Percentiles rank a stretch among this genome's conserved stretches.
These are phyloP conservation scores for Posidonia australis DNA, from an alignment of 106 monocot species.

Conservation along the genomic window DNA sequence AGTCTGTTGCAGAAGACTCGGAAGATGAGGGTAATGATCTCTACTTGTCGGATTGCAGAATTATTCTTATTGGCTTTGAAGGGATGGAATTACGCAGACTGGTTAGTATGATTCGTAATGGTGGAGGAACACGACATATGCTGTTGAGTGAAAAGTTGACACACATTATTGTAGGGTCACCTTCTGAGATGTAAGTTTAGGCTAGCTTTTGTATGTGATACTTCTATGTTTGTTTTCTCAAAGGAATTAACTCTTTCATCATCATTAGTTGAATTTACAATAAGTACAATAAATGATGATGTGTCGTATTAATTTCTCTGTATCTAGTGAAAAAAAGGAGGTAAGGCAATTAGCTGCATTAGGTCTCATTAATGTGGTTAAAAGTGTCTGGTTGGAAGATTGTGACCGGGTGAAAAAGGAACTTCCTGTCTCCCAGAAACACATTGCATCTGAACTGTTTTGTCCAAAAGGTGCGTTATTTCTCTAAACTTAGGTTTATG, in stretches of 20 bases:
- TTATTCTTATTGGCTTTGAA: conserved; percentile 65
- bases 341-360: conserved; percentile 66
- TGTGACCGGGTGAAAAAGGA: conserved; percentile 71
- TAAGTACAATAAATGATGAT: no score
- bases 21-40: conserved; percentile 74
- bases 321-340: conserved; percentile 77
- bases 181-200: conserved; percentile 71
- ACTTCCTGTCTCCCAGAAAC: conserved; percentile 50
- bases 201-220: neutral
- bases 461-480: conserved; percentile 49
- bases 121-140: conserved; percentile 77
- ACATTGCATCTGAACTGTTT: conserved; percentile 42
- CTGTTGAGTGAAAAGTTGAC: conserved; percentile 69
- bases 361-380: conserved; percentile 79
- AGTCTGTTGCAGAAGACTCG: conserved; percentile 69
- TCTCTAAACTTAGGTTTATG: conserved; percentile 1
- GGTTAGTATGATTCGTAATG: conserved; percentile 68
- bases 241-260: neutral
- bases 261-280: neutral
- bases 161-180: conserved; percentile 78
- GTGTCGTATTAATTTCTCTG: conserved; percentile 11
- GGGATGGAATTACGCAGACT: conserved; percentile 45
- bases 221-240: neutral
- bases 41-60: conserved; percentile 74
- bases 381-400: conserved; percentile 75